A percentile compares a stretch with the other conserved stretches of the same genome.
Evolutionary conservation across 2,329 filamentous ascomycete species (phyloP).

Genomic region (Diaporthe batatas): DNA sequence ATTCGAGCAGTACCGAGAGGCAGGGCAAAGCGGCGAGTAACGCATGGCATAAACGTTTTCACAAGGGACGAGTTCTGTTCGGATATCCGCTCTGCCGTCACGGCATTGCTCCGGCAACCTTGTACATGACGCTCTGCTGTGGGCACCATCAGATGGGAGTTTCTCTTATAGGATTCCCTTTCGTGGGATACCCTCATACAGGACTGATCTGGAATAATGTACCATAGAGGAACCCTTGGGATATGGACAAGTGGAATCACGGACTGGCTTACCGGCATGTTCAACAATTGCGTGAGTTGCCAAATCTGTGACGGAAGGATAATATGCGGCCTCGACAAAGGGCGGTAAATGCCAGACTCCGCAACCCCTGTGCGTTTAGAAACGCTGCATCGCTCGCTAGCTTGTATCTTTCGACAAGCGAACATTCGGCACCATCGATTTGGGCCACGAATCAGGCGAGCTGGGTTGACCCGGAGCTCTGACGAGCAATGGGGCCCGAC

Average conservation of each 20-base stretch:
- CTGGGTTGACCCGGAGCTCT: not conserved
- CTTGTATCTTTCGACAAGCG: not conserved
- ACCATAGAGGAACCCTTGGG: not conserved
- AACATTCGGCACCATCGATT: not conserved
- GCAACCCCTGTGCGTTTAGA: not conserved
- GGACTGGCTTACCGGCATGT: not conserved
- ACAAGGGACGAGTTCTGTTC: not conserved
- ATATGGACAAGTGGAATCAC: not conserved
- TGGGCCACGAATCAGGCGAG: not conserved
- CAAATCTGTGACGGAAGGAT: not conserved
- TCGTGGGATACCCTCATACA: too few species aligned
- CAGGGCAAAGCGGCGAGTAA: slow-evolving; percentile 52
- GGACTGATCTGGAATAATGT: too few species aligned
- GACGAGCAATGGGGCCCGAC: not conserved
- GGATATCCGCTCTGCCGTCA: too few species aligned
- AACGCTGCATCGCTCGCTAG: not conserved
- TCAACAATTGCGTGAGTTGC: not conserved
- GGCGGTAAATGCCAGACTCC: not conserved
- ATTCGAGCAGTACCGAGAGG: slow-evolving; percentile 50
- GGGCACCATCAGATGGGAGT: too few species aligned
- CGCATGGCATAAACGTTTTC: too few species aligned
- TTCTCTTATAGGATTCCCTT: too few species aligned
- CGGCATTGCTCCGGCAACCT: too few species aligned
- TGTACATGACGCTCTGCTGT: too few species aligned
- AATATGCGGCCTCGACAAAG: not conserved